Conservation (phyloP, 176 grass and related monocot genomes). For the Triticum urartu region DNA sequence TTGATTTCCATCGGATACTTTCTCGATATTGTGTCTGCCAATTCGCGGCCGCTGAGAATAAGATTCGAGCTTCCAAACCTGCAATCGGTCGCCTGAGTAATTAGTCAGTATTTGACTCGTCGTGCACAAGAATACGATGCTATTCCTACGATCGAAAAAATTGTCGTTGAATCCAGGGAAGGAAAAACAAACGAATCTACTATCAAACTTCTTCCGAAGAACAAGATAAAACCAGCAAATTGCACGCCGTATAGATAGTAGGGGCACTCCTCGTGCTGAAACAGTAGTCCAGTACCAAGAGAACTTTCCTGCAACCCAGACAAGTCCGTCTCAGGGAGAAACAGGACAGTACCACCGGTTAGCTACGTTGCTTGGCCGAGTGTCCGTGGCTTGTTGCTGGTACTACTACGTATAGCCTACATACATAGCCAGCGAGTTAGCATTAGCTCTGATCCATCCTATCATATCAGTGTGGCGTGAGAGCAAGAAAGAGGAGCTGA, state of each 20-base stretch:
- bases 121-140: background rate
- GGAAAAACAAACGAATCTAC: background rate
- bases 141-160: background rate
- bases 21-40: too few relatives aligned
- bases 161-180: background rate
- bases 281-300: background rate
- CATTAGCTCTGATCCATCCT: background rate
- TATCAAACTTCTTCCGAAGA: background rate
- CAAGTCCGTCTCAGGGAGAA: constrained; percentile 7
- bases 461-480: constrained; percentile 16
- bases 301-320: background rate
- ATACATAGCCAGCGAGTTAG: background rate
- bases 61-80: too few relatives aligned
- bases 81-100: background rate
- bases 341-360: background rate
- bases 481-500: background rate
- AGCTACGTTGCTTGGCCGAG: background rate
- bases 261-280: background rate
- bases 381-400: background rate
- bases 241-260: background rate
- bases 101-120: background rate
- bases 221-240: constrained; percentile 15
- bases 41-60: too few relatives aligned
- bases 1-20: too few relatives aligned
- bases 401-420: background rate